Base-by-base conservation (phyloP, 164 flowering plant species). In the Protea cynaroides region DNA sequence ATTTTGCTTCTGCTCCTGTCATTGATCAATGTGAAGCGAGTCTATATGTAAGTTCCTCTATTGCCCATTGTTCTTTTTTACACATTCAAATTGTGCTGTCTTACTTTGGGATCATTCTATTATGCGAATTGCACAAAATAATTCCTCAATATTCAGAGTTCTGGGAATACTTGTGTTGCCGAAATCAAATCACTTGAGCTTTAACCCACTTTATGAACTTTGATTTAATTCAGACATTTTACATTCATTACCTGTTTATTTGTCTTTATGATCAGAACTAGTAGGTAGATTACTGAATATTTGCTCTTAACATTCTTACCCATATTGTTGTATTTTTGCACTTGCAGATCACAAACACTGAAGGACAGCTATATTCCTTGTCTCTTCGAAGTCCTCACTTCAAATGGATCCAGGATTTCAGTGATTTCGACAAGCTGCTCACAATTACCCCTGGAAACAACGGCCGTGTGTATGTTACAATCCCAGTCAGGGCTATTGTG, bases 1-100 rank as follows among this genome's bases (percentile, higher is more conserved):
- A 69, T 72, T 94, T 94, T 63, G 65, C 79, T 71, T 89, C 96
- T 25, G 72, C 53, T 8, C 97, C 97, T 0, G 84, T 89, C 69
- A 72, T 94, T 63, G 97, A 94, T 80, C 83, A 74, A 29, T 94
- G 98, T 53, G 95, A 94, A 76, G 92, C 88, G 67, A 85, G 86
- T 76, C 59, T 91, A 38, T 87, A 92, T 81, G 97, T 91, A 80
- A 80, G 86, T 29, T 74, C 65, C 12, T n/a, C 65, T 61, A 37
- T 25, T 50, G 56, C 56, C 62, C 23, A 4, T 52, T 49, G 29
- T 22, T 9, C 40, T 25, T 17, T 19, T 19, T n/a, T 9, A 51
- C 36, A 24, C 21, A 14, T 23, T 3, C 18, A 3, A 29, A 44
- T 51, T 54, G 25, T 36, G 19, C 29, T 12, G 55, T 22, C 14